Evolutionary conservation across 108 stramenopile genomes (phyloP), one percentile per base, ranked within the genome.

Genomic region (Cyclotella cryptica): DNA sequence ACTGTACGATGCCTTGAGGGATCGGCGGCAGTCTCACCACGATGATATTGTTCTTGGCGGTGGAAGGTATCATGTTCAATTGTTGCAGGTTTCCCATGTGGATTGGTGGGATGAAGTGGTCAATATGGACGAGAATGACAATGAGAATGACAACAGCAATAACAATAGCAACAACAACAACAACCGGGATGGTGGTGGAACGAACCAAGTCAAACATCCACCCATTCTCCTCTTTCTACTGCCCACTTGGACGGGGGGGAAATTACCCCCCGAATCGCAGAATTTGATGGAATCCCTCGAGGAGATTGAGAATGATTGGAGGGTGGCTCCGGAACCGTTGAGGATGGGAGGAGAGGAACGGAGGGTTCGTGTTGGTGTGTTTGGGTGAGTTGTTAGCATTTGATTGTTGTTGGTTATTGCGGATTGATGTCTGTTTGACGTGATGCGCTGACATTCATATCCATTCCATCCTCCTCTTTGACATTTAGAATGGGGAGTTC

Each of bases 21-120:
- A 72, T 55, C 58, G n/a, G 65, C 41, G 53, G 66, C 55, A n/a
- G n/a, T n/a, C n/a, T n/a, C n/a, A n/a, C n/a, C n/a, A n/a, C n/a
- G n/a, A n/a, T n/a, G n/a, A n/a, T n/a, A n/a, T n/a, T n/a, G n/a
- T n/a, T n/a, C n/a, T n/a, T n/a, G n/a, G n/a, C n/a, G n/a, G n/a
- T n/a, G n/a, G n/a, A n/a, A n/a, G n/a, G n/a, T n/a, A 39, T 54
- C 27, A 71, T 26, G 41, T 9, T 6, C 24, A 49, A 59, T 47
- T 47, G 67, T 55, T 29, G 17, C 44, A 41, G 21, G 24, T 40
- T 2, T 67, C 24, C 7, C 17, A 22, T 24, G 79, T 89, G 76
- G 95, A 96, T 80, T 96, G 95, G 95, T 96, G 93, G 93, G 95
- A 96, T 78, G 91, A 96, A 64, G 51, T 96, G n/a, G 53, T 94